Conservation (phyloP, 805 yeast genomes). For the Kodamaea fukazawae region DNA sequence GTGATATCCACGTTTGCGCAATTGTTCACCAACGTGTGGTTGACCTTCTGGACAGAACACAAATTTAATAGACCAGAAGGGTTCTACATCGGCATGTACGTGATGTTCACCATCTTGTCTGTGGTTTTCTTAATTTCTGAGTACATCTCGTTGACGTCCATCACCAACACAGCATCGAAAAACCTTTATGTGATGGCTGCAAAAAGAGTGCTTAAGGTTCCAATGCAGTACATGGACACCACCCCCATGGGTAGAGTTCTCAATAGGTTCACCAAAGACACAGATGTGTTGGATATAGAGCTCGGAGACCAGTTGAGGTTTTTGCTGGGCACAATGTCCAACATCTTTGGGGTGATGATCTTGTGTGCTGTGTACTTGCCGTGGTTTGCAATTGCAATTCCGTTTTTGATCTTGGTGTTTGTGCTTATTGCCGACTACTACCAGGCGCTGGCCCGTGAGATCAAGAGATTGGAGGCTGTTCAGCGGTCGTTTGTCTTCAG, state of each 20-base stretch:
- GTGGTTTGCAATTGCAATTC: conserved; percentile 67
- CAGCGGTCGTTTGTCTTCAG: conserved; percentile 68
- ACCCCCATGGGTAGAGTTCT: conserved; percentile 88
- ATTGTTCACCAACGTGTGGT: conserved; percentile 70
- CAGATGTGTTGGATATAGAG: conserved; percentile 80
- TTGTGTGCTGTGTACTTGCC: conserved; percentile 68
- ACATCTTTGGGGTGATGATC: conserved; percentile 60
- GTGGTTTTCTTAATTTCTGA: conserved; percentile 41
- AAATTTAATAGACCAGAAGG: conserved; percentile 49
- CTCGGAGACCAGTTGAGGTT: conserved; percentile 66
- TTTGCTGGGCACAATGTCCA: conserved; percentile 51
- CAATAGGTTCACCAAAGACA: conserved; percentile 84
- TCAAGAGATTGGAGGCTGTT: conserved; percentile 71
- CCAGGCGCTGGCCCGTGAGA: conserved; percentile 70
- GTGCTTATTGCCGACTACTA: conserved; percentile 50
- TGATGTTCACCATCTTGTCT: conserved; percentile 54
- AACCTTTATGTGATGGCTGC: conserved; percentile 62
- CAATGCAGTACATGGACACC: conserved; percentile 79
- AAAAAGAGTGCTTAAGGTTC: conserved; percentile 61
- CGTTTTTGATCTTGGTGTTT: conserved; percentile 48
- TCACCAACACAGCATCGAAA: conserved; percentile 52
- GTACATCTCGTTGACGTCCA: conserved; percentile 46
- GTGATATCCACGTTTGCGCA: conserved; percentile 47
- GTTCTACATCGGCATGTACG: conserved; percentile 72
- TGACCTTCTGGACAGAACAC: conserved; percentile 72